Evolutionary conservation across 768 basidiomycete species (phyloP), one percentile per base, ranked within the genome.

Genomic region (Macrolepiota dolichaula): DNA sequence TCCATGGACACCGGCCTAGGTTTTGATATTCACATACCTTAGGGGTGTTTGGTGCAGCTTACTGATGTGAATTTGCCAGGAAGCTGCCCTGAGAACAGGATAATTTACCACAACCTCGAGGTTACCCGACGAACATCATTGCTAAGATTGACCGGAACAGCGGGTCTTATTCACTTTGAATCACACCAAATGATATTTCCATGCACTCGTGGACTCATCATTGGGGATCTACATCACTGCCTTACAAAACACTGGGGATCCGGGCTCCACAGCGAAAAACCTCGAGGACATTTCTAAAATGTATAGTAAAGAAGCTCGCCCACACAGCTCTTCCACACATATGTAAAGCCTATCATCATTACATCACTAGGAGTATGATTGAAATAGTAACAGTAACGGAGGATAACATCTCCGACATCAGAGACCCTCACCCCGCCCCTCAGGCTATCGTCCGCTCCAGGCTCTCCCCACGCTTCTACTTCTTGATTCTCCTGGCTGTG

Each of bases 321-420:
- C 42, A 37, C 59, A 55, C 53, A 49, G 35, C 47, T 38, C 35
- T 15, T n/a, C 19, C 12, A n/a, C 40, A 24, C 55, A 35, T 47
- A 32, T 29, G 19, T 19, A 60, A 46, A 36, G 53, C 32, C 44
- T 55, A 54, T 61, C 44, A 61, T 61, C 51, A 61, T 61, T 61
- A 49, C 59, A 54, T 61, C 53, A 61, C 17, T 50, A 15, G 7
- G 49, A 50, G 13, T 36, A 54, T 40, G 36, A 25, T 38, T n/a
- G n/a, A n/a, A n/a, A n/a, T n/a, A n/a, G n/a, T n/a, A n/a, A 1
- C 35, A 32, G 29, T 32, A 38, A 40, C 52, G 37, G 52, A 54
- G 52, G 35, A 38, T n/a, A 12, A 54, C 37, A 54, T 17, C 22
- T 54, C 52, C 52, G 52, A 36, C 47, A 2, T 19, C 9, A 22